A percentile compares a stretch with the other conserved stretches of the same genome.
Conservation (phyloP, 2,329 filamentous ascomycete genomes). For the Neofusicoccum parvum region DNA sequence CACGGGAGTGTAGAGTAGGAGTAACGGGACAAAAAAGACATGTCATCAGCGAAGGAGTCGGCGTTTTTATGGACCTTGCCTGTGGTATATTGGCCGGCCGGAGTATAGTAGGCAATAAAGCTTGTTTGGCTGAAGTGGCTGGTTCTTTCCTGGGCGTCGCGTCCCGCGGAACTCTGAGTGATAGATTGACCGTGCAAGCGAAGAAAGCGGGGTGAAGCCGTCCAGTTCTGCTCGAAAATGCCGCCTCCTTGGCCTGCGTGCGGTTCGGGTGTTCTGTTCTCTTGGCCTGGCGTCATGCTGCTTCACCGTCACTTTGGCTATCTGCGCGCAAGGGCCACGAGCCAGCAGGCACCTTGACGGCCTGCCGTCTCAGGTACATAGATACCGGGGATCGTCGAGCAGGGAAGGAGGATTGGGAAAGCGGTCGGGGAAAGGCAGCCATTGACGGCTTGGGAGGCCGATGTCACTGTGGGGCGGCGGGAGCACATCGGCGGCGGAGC, state of each 20-base stretch:
- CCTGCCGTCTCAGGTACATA: constrained; percentile 4
- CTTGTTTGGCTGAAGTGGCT: too few relatives aligned
- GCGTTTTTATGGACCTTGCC: not conserved
- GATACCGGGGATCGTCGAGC: not conserved
- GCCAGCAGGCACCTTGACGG: not conserved
- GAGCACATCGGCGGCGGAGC: not conserved
- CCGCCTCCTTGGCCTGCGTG: not conserved
- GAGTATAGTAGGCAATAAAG: not conserved
- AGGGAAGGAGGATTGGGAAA: not conserved
- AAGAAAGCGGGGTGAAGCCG: too few relatives aligned
- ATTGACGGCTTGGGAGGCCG: not conserved
- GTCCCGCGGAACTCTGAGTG: too few relatives aligned
- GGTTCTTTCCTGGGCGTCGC: too few relatives aligned
- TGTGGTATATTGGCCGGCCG: not conserved
- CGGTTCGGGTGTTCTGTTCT: not conserved
- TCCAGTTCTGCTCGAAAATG: not conserved
- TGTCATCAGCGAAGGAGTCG: not conserved
- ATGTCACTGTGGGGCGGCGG: not conserved
- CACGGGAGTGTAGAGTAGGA: too few relatives aligned
- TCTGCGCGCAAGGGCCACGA: not conserved
- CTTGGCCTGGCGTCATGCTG: constrained; percentile 13
- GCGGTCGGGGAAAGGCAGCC: not conserved
- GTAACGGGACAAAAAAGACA: not conserved
- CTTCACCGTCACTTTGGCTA: not conserved
- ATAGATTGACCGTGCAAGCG: too few relatives aligned